phyloP scores from a whole-genome alignment of 176 grass and related monocot genomes.

The Guadua angustifolia region DNA sequence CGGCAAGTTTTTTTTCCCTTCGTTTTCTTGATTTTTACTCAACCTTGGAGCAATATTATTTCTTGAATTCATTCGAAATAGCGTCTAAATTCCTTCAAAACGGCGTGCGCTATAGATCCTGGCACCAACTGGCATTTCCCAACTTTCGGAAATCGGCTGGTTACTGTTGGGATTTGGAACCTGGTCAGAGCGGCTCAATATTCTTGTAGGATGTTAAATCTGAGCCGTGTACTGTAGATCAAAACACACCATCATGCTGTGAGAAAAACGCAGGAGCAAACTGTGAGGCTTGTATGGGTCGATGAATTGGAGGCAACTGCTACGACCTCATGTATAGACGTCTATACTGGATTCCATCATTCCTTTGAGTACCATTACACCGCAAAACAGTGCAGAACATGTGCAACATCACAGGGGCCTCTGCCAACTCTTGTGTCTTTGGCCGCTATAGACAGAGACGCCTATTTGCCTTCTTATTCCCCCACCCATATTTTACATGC shows the following conservation, averaged over 20 bases:
- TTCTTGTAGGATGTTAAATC: background rate
- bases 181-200: background rate
- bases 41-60: background rate
- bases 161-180: too few species aligned
- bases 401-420: constrained; percentile 43
- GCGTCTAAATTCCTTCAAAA: too few species aligned
- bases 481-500: constrained; percentile 61
- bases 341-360: constrained; percentile 33
- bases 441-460: constrained; percentile 61
- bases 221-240: background rate
- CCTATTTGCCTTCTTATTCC: constrained; percentile 31
- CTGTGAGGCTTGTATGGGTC: background rate
- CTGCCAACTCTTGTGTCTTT: constrained; percentile 61
- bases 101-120: too few species aligned
- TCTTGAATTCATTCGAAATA: background rate
- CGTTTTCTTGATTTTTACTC: background rate
- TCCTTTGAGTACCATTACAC: constrained; percentile 4
- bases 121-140: too few species aligned
- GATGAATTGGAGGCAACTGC: background rate
- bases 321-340: background rate
- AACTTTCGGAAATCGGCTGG: too few species aligned
- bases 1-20: background rate
- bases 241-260: background rate
- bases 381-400: constrained; percentile 42
- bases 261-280: background rate